These are phyloP conservation scores for Chrysoporthe austroafricana DNA, from an alignment of 2,329 filamentous ascomycete genomes.

Conservation along the genomic window DNA sequence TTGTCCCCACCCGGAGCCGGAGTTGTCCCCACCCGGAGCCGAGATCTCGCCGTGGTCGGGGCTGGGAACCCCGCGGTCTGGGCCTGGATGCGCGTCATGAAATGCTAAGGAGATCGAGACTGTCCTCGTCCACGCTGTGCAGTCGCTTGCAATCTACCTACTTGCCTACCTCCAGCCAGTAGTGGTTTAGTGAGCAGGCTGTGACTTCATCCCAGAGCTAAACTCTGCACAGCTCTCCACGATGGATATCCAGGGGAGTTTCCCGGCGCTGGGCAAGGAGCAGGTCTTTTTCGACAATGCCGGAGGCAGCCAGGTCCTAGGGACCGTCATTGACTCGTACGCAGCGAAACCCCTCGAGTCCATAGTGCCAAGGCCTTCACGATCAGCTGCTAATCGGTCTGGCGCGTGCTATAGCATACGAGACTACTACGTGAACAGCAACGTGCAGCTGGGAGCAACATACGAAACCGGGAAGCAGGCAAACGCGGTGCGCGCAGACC, in stretches of 20 bases:
- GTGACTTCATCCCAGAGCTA: background rate
- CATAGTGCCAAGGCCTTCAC: background rate
- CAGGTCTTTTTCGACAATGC: conserved; percentile 81
- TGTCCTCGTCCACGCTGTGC: background rate
- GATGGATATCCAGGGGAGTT: conserved; percentile 62
- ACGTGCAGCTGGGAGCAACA: conserved; percentile 76
- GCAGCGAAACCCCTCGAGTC: conserved; percentile 31
- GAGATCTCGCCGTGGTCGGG: conserved; percentile 10
- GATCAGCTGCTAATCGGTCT: background rate
- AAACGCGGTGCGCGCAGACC: conserved; percentile 43
- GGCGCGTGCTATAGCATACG: conserved; percentile 55
- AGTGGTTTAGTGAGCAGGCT: background rate
- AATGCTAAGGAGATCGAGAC: background rate
- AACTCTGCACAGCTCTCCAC: background rate
- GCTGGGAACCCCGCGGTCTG: background rate
- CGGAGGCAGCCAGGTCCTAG: conserved; percentile 73
- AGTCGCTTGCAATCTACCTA: background rate
- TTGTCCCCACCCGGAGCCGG: conserved; percentile 9
- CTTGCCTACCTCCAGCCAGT: background rate
- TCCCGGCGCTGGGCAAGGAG: conserved; percentile 67
- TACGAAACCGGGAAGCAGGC: conserved; percentile 65
- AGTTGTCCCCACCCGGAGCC: conserved; percentile 6
- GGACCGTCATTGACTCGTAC: conserved; percentile 68
- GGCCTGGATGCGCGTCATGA: background rate
- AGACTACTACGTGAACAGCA: conserved; percentile 68